Evolutionary conservation across 208 protist genomes (phyloP).

Genomic region (Phytomonas francai): DNA sequence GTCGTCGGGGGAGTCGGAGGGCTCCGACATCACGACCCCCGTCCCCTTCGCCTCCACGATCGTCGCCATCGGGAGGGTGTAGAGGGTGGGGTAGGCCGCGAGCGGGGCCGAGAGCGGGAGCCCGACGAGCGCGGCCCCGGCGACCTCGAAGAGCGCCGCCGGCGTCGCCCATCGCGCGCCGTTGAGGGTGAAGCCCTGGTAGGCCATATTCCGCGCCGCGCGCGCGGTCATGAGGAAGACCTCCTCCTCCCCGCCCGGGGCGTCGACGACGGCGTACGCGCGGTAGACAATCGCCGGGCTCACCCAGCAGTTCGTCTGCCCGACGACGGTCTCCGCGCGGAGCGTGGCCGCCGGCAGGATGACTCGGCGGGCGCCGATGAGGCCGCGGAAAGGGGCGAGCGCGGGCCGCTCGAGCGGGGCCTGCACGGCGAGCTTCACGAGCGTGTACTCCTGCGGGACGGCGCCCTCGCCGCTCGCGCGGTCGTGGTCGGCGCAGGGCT

Average conservation of each 20-base stretch:
- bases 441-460: slow-evolving; percentile 96
- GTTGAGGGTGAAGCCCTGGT: slow-evolving; percentile 90
- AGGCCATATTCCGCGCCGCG: slow-evolving; percentile 93
- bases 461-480: slow-evolving; percentile 96
- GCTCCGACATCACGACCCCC: slow-evolving; percentile 97
- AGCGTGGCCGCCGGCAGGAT: slow-evolving; percentile 98
- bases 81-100: slow-evolving; percentile 83
- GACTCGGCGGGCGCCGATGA: slow-evolving; percentile 75
- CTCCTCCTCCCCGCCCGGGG: slow-evolving; percentile 55
- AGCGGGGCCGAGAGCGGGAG: slow-evolving; percentile 90
- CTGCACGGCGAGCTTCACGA: slow-evolving; percentile 95
- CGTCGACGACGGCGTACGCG: slow-evolving; percentile 86
- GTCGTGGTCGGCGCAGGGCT: slow-evolving; percentile 99
- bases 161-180: slow-evolving; percentile 73
- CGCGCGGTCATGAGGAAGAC: slow-evolving; percentile 94
- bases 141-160: slow-evolving; percentile 81
- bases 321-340: slow-evolving; percentile 99
- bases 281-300: slow-evolving; percentile 95
- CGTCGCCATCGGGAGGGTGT: slow-evolving; percentile 97
- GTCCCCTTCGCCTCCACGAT: slow-evolving; percentile 97
- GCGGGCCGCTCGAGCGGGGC: slow-evolving; percentile 62
- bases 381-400: slow-evolving; percentile 50
- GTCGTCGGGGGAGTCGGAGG: slow-evolving; percentile 98
- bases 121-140: slow-evolving; percentile 92
- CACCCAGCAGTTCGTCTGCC: slow-evolving; percentile 99